phyloP scores from a whole-genome alignment of 176 grass and related monocot species.

The Lolium rigidum region DNA sequence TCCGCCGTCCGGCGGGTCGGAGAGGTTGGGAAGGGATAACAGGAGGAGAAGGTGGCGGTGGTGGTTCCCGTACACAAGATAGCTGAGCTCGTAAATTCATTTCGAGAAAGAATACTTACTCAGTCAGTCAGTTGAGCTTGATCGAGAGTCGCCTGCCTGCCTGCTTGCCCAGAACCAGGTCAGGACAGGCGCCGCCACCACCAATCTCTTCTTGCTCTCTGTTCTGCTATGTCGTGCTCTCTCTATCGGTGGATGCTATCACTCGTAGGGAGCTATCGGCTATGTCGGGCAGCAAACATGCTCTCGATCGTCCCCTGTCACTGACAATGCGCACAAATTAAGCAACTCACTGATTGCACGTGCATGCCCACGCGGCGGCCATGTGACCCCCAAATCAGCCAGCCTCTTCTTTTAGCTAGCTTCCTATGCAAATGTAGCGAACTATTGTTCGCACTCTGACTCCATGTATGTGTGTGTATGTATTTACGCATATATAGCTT shows the following conservation, averaged over 20 bases:
- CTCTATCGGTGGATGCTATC: not conserved
- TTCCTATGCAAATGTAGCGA: not conserved
- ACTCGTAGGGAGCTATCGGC: not conserved
- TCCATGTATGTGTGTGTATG: not conserved
- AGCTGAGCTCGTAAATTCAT: not conserved
- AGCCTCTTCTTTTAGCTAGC: not conserved
- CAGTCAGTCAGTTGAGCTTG: not conserved
- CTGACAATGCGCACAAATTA: not conserved
- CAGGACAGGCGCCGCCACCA: not conserved
- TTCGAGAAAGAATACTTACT: not conserved
- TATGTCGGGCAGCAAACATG: not conserved
- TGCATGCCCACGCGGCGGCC: not conserved
- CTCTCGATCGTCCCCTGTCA: not conserved
- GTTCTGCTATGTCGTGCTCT: not conserved
- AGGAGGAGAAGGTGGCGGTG: not conserved
- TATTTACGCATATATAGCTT: too few species aligned
- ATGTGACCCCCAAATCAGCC: not conserved
- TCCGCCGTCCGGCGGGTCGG: not conserved
- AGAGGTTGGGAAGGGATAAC: not conserved
- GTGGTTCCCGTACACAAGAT: not conserved
- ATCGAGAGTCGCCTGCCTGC: not conserved
- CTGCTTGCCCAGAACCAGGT: not conserved
- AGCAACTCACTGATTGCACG: not conserved
- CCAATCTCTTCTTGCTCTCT: not conserved
- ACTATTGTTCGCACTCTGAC: not conserved